Conservation (phyloP, 441 rosid species). For the Croton laevigatus region DNA sequence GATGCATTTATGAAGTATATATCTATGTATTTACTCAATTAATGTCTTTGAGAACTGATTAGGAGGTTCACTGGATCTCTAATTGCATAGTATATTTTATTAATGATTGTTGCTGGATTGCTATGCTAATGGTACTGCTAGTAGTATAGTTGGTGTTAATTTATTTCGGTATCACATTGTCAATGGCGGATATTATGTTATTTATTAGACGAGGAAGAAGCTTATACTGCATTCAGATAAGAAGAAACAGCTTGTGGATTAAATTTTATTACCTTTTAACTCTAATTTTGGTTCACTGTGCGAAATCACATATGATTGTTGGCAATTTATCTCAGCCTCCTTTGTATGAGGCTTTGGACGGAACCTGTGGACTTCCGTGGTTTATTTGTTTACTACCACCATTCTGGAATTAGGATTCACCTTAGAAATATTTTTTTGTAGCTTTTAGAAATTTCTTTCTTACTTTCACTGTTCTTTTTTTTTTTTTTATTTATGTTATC, state of each 20-base stretch:
- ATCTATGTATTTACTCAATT: background rate
- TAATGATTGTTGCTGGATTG: background rate
- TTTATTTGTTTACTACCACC: background rate
- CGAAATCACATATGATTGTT: background rate
- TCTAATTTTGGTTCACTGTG: background rate
- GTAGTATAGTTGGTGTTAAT: background rate
- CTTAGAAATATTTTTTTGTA: background rate
- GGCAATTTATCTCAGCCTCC: background rate
- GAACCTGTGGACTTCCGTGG: background rate
- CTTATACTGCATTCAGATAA: background rate
- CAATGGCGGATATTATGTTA: background rate
- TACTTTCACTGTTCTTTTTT: background rate
- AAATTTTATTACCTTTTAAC: background rate
- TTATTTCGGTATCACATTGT: background rate
- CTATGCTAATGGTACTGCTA: background rate
- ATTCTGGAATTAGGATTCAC: background rate
- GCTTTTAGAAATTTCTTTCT: background rate
- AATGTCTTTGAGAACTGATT: background rate
- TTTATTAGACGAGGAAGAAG: background rate
- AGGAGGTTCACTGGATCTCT: slow-evolving; percentile 4
- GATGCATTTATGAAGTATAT: slow-evolving; percentile 5
- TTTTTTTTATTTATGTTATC: background rate
- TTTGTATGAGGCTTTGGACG: background rate
- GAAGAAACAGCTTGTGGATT: background rate
- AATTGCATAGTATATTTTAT: background rate